Base-by-base conservation (phyloP, 2,329 filamentous ascomycete species). In the Ophiosphaerella herpotricha region DNA sequence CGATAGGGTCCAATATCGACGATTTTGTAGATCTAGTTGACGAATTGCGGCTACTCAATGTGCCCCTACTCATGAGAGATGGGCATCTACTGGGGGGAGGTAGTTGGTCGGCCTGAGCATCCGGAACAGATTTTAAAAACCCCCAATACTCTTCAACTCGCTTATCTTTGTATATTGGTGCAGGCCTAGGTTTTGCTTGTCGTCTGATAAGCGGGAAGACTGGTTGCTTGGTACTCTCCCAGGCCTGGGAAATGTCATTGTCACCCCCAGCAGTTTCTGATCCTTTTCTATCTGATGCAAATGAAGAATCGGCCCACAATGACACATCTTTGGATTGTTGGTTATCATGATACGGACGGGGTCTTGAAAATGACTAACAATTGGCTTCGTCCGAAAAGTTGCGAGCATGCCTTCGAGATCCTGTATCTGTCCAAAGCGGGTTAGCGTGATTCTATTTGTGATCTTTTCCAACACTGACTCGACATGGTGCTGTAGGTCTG, bases 1-100 rank as follows among this genome's bases (percentile, higher is more conserved):
- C 85, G 47, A 84, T 78, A 49, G 80, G 82, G 68, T 83, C 87
- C 60, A 81, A 57, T 29, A 48, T 49, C n/a, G 48, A 43, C 7
- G 57, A 61, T 31, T 51, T 57, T 4, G 56, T 52, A 8, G 60
- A 63, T 35, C 58, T 56, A 6, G 56, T 61, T 4, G 60, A 63
- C 4, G 60, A 61, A 16, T 63, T 63, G 4, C 58, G 60, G 36
- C 60, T 63, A 47, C 58, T 61, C 2, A 58, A 46, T 4, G 55
- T 60, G 34, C 58, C 55, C 9, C 54, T 55, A 14, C 56, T 63
- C 8, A 52, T 46, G 11, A 63, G 37, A 26, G 58, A 61, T 21
- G 60, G 60, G 36, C 60, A 63, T 32, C 53, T 48, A 32, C 39
- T 50, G 7, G 33, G 35, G 21, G 47, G 18, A 11, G 46, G 32